Evolutionary conservation across 2,329 filamentous ascomycete species (phyloP).

Genomic region (Alternaria sp.): DNA sequence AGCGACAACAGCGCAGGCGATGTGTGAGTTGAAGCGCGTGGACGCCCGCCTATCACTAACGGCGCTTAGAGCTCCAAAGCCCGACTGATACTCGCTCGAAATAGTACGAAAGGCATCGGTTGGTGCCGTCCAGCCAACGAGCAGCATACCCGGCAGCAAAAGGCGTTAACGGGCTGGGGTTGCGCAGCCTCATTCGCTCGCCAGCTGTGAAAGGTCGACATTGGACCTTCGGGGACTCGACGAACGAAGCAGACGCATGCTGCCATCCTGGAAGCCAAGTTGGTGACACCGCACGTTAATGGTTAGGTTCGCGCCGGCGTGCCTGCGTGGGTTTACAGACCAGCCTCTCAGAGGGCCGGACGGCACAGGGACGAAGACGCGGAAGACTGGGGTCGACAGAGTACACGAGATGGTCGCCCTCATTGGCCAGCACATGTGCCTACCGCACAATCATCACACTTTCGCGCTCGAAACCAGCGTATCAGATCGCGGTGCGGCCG

Average conservation of each 20-base stretch:
- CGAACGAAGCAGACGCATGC: constrained; percentile 33
- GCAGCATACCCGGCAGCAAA: constrained; percentile 32
- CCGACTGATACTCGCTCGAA: constrained; percentile 45
- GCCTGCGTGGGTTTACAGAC: constrained; percentile 40
- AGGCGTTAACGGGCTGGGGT: constrained; percentile 45
- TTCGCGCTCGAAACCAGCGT: constrained; percentile 15
- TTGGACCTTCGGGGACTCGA: constrained; percentile 35
- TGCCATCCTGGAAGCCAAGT: constrained; percentile 41
- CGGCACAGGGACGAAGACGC: constrained; percentile 30
- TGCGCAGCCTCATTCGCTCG: constrained; percentile 37
- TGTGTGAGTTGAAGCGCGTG: constrained; percentile 39
- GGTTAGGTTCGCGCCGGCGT: constrained; percentile 44
- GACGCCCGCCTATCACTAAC: constrained; percentile 44
- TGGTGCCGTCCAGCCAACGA: constrained; percentile 33
- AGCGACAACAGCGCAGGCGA: constrained; percentile 41
- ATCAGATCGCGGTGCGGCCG: constrained; percentile 29
- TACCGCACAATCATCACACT: constrained; percentile 35
- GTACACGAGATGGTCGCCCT: constrained; percentile 21
- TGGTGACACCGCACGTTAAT: constrained; percentile 39
- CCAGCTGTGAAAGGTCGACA: constrained; percentile 27
- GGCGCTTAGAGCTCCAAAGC: constrained; percentile 45
- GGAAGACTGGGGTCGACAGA: constrained; percentile 27
- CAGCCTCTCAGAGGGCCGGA: constrained; percentile 35
- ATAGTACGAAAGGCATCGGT: constrained; percentile 41
- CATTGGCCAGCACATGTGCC: constrained; percentile 12